These are phyloP conservation scores for Mucor ambiguus DNA, from an alignment of 371 early-diverging fungal species.

Conservation along the genomic window DNA sequence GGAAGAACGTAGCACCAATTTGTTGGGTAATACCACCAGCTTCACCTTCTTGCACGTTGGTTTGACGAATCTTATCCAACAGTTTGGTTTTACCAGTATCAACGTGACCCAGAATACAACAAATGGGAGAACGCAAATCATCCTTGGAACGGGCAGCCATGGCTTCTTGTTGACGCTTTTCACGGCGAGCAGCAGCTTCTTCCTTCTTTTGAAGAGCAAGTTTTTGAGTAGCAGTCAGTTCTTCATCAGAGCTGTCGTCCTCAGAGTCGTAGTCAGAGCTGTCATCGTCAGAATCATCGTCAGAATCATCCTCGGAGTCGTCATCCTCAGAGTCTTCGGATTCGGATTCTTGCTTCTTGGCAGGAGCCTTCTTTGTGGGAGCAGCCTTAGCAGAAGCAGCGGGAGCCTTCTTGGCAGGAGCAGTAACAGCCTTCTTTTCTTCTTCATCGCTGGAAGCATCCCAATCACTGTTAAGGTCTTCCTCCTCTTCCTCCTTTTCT, in stretches of 20 bases:
- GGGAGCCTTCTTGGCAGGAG: constrained; percentile 21
- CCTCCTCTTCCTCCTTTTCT: constrained; percentile 32
- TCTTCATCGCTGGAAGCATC: constrained; percentile 61
- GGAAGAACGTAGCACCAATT: constrained; percentile 99
- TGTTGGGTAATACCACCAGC: constrained; percentile 99
- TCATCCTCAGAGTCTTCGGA: constrained; percentile 25
- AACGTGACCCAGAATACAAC: constrained; percentile 99
- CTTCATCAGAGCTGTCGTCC: constrained; percentile 64
- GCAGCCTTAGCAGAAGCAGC: constrained; percentile 33
- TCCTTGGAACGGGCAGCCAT: constrained; percentile 86
- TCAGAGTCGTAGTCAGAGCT: constrained; percentile 51
- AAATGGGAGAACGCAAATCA: constrained; percentile 98
- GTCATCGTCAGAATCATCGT: constrained; percentile 33
- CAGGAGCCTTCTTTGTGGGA: constrained; percentile 29
- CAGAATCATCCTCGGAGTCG: constrained; percentile 14
- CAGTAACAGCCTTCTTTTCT: constrained; percentile 35
- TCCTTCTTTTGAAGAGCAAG: constrained; percentile 73
- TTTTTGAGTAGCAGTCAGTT: constrained; percentile 59
- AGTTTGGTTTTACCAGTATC: constrained; percentile 99
- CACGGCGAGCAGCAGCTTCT: constrained; percentile 80
- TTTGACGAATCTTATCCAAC: constrained; percentile 99
- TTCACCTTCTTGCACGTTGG: constrained; percentile 99
- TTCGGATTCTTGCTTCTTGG: constrained; percentile 38
- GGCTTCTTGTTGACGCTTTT: constrained; percentile 75
- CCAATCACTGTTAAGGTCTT: constrained; percentile 66